Evolutionary conservation across 1,284 basidiomycete genomes (phyloP), one percentile per base, ranked within the genome.

Genomic region (Leccinum griseonigrum): DNA sequence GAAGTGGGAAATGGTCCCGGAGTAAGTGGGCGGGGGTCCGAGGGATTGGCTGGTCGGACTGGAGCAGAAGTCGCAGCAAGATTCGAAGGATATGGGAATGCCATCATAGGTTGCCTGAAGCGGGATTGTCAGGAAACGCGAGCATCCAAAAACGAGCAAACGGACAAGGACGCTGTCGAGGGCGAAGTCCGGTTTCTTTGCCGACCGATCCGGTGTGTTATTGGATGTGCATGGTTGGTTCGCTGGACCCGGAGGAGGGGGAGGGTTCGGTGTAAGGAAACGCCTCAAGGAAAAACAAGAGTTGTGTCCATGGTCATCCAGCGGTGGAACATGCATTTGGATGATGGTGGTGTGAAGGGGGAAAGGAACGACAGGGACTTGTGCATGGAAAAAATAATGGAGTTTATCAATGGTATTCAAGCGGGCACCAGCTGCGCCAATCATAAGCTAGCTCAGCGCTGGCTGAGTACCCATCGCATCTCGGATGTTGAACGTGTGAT

Each of bases 21-120:
- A 70, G 66, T 84, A 83, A 10, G 71, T 64, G 36, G 83, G 83
- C 31, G 75, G 79, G 0, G 67, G 64, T 6, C 78, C 78, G 40
- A 65, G 54, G 29, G 29, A 18, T 22, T 58, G 67, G 10, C 38
- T 16, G 3, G 60, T 43, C 55, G 63, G 57, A 59, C 62, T 60
- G 4, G 60, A 60, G 56, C 65, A 70, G 57, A 74, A 74, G 62
- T 76, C 73, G 56, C 72, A 74, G 34, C 70, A 74, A 11, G 72
- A 75, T 43, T 66, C 72, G n/a, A 75, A 73, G 3, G 64, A 72
- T 31, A 75, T 56, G 26, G 71, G 72, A 36, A 71, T 61, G 22
- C 62, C 63, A 31, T 56, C 61, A 31, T 61, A 64, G 46, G 16
- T 55, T 13, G 54, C 36, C 73, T 71, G 53, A 54, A 54, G 26